These are phyloP conservation scores for Pseudocercospora musae DNA, from an alignment of 2,329 filamentous ascomycete genomes.

Conservation along the genomic window DNA sequence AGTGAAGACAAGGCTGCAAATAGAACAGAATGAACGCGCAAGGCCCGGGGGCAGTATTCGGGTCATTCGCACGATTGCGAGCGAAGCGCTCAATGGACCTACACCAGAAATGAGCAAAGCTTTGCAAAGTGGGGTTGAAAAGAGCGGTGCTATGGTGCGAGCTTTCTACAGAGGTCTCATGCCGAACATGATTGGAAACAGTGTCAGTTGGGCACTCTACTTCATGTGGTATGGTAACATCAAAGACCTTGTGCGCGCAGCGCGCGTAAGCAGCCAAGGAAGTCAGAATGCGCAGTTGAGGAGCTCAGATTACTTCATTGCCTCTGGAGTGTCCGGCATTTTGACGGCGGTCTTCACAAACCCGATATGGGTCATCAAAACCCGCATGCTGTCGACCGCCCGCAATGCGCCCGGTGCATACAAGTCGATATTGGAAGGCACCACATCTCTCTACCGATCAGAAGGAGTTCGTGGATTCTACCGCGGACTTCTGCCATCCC, in stretches of 20 bases:
- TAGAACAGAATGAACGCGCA: conserved; percentile 26
- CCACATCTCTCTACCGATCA: conserved; percentile 59
- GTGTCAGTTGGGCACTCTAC: conserved; percentile 85
- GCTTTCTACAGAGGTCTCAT: conserved; percentile 86
- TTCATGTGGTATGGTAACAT: conserved; percentile 71
- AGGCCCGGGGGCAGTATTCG: conserved; percentile 27
- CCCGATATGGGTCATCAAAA: conserved; percentile 97
- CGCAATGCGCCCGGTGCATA: conserved; percentile 74
- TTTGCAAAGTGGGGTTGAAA: conserved; percentile 2
- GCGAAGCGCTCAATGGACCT: conserved; percentile 24
- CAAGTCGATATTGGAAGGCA: conserved; percentile 69
- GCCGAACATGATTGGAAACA: conserved; percentile 88
- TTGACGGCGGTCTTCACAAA: conserved; percentile 82
- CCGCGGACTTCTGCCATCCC: conserved; percentile 74
- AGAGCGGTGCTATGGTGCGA: conserved; percentile 19
- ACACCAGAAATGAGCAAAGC: conserved; percentile 8
- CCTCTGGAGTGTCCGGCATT: conserved; percentile 67
- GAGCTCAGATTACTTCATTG: conserved; percentile 73
- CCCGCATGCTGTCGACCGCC: conserved; percentile 88
- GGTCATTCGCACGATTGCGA: conserved; percentile 30
- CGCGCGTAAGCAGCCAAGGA: conserved; percentile 34
- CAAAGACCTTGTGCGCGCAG: conserved; percentile 51
- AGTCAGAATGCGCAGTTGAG: conserved; percentile 34
- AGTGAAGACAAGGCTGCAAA: conserved; percentile 90
- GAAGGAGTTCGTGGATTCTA: conserved; percentile 84